Evolutionary conservation across 805 yeast species (phyloP).

Genomic region (Ascoidea asiatica): DNA sequence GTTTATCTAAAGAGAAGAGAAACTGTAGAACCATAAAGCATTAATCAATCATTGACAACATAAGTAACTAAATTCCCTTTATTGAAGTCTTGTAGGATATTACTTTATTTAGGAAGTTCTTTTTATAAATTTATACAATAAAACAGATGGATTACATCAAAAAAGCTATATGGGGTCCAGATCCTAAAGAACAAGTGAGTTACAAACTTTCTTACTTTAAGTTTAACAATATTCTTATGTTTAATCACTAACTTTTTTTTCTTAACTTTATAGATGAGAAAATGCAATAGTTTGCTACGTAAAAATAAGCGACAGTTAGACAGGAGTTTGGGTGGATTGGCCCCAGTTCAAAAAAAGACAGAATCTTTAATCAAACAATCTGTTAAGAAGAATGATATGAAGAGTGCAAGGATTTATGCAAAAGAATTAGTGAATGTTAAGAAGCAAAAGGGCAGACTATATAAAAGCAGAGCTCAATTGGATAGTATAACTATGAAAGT

Average conservation of each 20-base stretch:
- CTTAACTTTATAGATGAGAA: conserved; percentile 34
- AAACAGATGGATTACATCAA: conserved; percentile 87
- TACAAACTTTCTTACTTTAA: conserved; percentile 1
- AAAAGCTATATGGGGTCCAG: conserved; percentile 91
- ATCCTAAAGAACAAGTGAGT: conserved; percentile 75
- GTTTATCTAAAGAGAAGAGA: no score
- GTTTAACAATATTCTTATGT: background rate
- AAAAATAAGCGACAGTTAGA: conserved; percentile 80
- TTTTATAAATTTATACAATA: no score
- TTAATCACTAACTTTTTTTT: conserved; percentile 3
- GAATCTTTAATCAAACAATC: conserved; percentile 60
- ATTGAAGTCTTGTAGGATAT: no score
- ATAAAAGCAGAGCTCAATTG: conserved; percentile 72
- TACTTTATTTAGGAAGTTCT: no score
- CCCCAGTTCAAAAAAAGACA: conserved; percentile 62
- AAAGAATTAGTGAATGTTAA: conserved; percentile 63
- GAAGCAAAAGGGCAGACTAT: conserved; percentile 61
- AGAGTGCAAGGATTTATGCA: conserved; percentile 69
- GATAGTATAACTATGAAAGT: conserved; percentile 81
- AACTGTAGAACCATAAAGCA: no score
- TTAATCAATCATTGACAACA: no score
- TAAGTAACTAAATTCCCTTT: no score
- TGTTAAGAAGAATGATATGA: conserved; percentile 64
- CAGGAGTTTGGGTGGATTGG: conserved; percentile 42
- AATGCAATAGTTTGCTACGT: conserved; percentile 66